Percentiles rank a stretch among this genome's conserved stretches.
Conservation (phyloP, 495 filamentous ascomycete genomes). For the Cryomyces antarcticus region DNA sequence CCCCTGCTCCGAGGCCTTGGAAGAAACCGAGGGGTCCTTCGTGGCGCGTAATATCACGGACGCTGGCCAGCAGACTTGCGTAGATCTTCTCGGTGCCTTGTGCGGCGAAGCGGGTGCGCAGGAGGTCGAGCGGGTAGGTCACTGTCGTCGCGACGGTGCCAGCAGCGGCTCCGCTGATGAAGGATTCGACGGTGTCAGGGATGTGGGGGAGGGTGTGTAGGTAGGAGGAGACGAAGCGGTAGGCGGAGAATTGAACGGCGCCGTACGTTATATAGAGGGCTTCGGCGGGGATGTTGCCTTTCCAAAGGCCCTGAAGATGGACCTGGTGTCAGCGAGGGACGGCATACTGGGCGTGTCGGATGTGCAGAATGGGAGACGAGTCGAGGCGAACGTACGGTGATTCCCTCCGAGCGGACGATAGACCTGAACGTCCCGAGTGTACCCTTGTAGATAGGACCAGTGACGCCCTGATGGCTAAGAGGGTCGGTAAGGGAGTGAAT, state of each 20-base stretch:
- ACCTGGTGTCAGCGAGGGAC: not conserved
- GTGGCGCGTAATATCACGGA: conserved; percentile 47
- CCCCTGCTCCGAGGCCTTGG: conserved; percentile 57
- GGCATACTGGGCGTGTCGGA: not conserved
- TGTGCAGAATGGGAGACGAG: too few relatives aligned
- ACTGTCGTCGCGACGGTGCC: conserved; percentile 61
- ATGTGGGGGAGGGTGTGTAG: conserved; percentile 34
- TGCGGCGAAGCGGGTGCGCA: conserved; percentile 87
- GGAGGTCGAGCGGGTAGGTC: conserved; percentile 85
- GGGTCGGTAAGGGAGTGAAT: conserved; percentile 60
- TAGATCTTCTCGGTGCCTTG: conserved; percentile 79
- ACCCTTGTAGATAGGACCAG: conserved; percentile 55
- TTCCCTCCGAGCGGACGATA: conserved; percentile 59
- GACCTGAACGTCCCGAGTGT: conserved; percentile 54
- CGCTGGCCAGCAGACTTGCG: conserved; percentile 37
- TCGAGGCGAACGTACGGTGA: conserved; percentile 31
- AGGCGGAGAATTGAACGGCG: conserved; percentile 76
- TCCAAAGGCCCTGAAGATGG: conserved; percentile 58
- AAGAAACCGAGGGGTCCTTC: conserved; percentile 72
- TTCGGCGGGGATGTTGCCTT: conserved; percentile 92
- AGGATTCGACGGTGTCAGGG: conserved; percentile 40
- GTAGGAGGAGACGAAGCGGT: conserved; percentile 40
- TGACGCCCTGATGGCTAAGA: conserved; percentile 26
- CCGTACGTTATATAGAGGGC: conserved; percentile 81
- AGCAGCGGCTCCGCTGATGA: conserved; percentile 60